Base-by-base conservation (phyloP, 495 filamentous ascomycete species). In the Aspergillus affinis region DNA sequence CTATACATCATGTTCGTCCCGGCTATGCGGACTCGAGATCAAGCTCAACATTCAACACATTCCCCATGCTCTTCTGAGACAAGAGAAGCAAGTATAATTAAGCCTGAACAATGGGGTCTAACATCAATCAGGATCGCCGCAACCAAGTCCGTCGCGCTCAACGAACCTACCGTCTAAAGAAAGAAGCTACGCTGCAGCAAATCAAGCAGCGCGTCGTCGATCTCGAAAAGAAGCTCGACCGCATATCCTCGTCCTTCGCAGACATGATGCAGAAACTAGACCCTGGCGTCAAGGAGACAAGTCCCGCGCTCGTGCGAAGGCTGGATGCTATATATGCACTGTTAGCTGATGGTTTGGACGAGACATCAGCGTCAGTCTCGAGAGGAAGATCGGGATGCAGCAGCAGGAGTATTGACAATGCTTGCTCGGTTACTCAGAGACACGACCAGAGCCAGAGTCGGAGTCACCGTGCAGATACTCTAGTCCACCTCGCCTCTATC, bases 111-210 rank as follows among this genome's bases (percentile, higher is more conserved):
- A 30, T 30, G 8, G 1, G 30, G 1, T 1, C 30, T 32, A 32
- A 32, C 30, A 3, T 32, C 30, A 32, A 32, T 4, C 57, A 75
- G 73, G 70, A 70, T 60, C 87, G 92, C 30, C 84, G 92, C 51
- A 91, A 90, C 6, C 92, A 96, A 73, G 92, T 96, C 59, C 85
- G 92, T 41, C 82, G 92, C 54, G 92, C 92, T 4, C 92, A 96
- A 63, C 81, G 91, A 51, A 91, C 92, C 0, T 96, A 96, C 66
- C 84, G 92, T 17, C 82, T 89, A 61, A 87, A 91, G 29, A 96
- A 95, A 71, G 92, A 96, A 67, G 87, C 81, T 26, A 90, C 88
- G 0, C 91, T 96, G 50, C 81, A 83, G n/a, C 83, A 85, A 2
- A 79, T 94, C 18, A 85, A 88, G 59, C 80, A 81, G 20, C 81